Percentiles rank a stretch among this genome's conserved stretches.
phyloP scores from a whole-genome alignment of 2,329 filamentous ascomycete genomes.

The Trichoderma hamatum region DNA sequence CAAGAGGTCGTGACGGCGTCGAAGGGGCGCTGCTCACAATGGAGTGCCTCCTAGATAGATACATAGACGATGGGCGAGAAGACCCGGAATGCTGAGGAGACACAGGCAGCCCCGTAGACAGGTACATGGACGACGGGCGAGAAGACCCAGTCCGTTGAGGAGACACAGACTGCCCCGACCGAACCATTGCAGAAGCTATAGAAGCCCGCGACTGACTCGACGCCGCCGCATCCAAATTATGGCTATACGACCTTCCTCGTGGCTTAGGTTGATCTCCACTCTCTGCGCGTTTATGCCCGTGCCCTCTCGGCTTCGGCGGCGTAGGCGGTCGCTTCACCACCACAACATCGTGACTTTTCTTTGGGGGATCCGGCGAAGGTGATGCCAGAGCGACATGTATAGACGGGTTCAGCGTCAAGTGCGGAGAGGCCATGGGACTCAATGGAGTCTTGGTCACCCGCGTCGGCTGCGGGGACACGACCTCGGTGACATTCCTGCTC shows the following conservation, averaged over 20 bases:
- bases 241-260: slow-evolving; percentile 23
- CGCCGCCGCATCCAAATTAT: slow-evolving; percentile 25
- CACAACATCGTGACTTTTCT: slow-evolving; percentile 32
- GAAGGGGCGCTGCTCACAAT: slow-evolving; percentile 39
- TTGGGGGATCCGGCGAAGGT: slow-evolving; percentile 38
- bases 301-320: slow-evolving; percentile 42
- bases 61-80: slow-evolving; percentile 26
- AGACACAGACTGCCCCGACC: slow-evolving; percentile 18
- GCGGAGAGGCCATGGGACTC: slow-evolving; percentile 37
- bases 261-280: neutral
- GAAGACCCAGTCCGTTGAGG: slow-evolving; percentile 23
- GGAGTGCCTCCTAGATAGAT: slow-evolving; percentile 28
- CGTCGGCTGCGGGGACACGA: slow-evolving; percentile 41
- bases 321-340: slow-evolving; percentile 39
- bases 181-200: neutral
- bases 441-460: slow-evolving; percentile 38
- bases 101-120: slow-evolving; percentile 22
- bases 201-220: neutral
- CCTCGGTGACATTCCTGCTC: slow-evolving; percentile 33
- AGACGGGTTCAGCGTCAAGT: slow-evolving; percentile 33
- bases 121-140: slow-evolving; percentile 25
- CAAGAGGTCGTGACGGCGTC: slow-evolving; percentile 36
- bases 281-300: slow-evolving; percentile 29
- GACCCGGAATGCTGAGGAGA: slow-evolving; percentile 20
- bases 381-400: slow-evolving; percentile 30